These are phyloP conservation scores for Musa beccarii DNA, from an alignment of 176 grass and related monocot genomes.

Conservation along the genomic window DNA sequence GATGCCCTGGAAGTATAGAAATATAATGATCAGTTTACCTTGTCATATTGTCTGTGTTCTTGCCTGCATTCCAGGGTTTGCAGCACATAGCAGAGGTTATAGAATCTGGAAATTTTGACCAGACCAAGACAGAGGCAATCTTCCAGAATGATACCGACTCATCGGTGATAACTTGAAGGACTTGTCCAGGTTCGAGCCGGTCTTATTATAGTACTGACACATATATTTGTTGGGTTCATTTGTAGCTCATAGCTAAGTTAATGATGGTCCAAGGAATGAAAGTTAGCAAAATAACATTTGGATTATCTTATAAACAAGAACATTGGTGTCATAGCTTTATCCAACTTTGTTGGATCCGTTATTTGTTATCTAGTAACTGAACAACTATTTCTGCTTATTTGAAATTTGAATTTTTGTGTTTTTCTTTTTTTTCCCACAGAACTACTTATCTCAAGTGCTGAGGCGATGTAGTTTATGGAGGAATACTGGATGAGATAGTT, in stretches of 20 bases:
- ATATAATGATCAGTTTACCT: not conserved
- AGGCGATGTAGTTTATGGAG: too few species aligned
- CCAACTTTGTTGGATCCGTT: too few species aligned
- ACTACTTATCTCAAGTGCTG: too few species aligned
- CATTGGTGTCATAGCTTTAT: too few species aligned
- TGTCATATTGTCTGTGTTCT: not conserved
- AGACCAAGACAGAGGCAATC: conserved; percentile 10
- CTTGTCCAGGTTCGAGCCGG: conserved; percentile 14
- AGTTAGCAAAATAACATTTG: too few species aligned
- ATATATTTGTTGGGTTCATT: not conserved
- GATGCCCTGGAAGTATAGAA: not conserved
- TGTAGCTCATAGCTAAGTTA: not conserved
- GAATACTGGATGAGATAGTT: too few species aligned
- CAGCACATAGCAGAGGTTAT: conserved; percentile 32
- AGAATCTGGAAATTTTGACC: conserved; percentile 28
- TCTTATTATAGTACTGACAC: not conserved
- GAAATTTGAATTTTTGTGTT: too few species aligned
- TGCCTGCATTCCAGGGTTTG: conserved; percentile 28
- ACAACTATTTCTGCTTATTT: too few species aligned
- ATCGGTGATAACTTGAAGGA: conserved; percentile 3
- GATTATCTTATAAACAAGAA: too few species aligned
- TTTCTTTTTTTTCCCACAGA: too few species aligned
- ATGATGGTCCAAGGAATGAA: too few species aligned
- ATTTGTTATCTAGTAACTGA: too few species aligned
- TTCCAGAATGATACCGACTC: conserved; percentile 22